phyloP scores from a whole-genome alignment of 2,329 filamentous ascomycete genomes.

The Claviceps sp. region DNA sequence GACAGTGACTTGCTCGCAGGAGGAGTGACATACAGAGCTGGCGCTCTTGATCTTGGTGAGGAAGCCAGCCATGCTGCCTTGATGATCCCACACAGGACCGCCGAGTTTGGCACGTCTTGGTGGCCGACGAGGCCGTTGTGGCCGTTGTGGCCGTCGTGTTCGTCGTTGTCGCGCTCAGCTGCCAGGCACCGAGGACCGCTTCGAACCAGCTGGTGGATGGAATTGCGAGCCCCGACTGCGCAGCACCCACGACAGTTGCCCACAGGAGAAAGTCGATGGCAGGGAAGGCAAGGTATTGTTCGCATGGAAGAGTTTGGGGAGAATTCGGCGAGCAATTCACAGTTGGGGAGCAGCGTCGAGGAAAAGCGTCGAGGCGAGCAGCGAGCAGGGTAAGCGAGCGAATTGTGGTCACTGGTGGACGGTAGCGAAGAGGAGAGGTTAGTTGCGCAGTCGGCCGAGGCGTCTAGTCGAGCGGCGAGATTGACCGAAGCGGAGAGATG shows the following conservation, averaged over 20 bases:
- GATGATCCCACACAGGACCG: slow-evolving; percentile 3
- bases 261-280: slow-evolving; percentile 17
- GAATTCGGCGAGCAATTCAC: neutral
- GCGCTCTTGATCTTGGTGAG: slow-evolving; percentile 46
- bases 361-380: neutral
- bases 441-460: too few species aligned
- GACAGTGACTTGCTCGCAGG: neutral
- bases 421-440: neutral
- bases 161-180: neutral
- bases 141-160: neutral
- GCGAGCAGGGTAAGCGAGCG: neutral
- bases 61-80: slow-evolving; percentile 37
- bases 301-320: neutral
- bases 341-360: too few species aligned
- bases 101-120: neutral
- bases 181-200: slow-evolving; percentile 1
- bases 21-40: slow-evolving; percentile 34
- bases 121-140: neutral
- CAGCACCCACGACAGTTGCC: slow-evolving; percentile 20
- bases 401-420: neutral
- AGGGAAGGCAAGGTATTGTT: slow-evolving; percentile 8
- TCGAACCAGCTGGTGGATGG: slow-evolving; percentile 8
- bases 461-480: too few species aligned
- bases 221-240: slow-evolving; percentile 21
- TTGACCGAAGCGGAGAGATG: neutral